Conservation (phyloP, 2,329 filamentous ascomycete genomes). For the Arthrinium phaeospermum region DNA sequence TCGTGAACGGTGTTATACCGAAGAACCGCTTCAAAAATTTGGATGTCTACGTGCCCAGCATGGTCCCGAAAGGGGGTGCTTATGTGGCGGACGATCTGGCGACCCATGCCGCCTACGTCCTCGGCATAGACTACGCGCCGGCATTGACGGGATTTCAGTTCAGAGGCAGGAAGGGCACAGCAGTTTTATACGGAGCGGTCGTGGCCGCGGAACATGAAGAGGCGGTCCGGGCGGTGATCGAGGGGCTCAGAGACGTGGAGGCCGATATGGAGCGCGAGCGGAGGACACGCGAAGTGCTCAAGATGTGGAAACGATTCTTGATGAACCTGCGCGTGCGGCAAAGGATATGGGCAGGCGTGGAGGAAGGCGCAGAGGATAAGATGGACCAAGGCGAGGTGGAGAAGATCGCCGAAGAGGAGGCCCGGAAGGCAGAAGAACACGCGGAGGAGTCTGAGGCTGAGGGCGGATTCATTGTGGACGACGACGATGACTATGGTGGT, state of each 20-base stretch:
- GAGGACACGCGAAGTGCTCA: conserved; percentile 65
- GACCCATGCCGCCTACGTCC: conserved; percentile 71
- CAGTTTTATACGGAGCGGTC: conserved; percentile 78
- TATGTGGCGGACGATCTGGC: conserved; percentile 70
- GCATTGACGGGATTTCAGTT: conserved; percentile 92
- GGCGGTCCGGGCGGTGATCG: conserved; percentile 72
- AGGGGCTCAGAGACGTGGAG: conserved; percentile 69
- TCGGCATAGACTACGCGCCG: conserved; percentile 86
- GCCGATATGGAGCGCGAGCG: conserved; percentile 68
- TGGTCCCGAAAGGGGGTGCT: conserved; percentile 83
- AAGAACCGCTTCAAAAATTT: conserved; percentile 95
- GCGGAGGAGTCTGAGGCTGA: conserved; percentile 40
- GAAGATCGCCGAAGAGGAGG: conserved; percentile 38
- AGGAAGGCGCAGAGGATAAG: conserved; percentile 51
- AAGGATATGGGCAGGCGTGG: conserved; percentile 68
- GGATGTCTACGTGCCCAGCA: conserved; percentile 88
- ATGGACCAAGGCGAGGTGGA: conserved; percentile 39
- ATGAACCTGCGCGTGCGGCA: conserved; percentile 78
- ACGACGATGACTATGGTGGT: conserved; percentile 29
- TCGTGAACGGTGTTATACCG: conserved; percentile 77
- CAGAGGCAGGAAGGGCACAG: conserved; percentile 83
- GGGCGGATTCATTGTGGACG: conserved; percentile 52
- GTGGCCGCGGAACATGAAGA: conserved; percentile 75
- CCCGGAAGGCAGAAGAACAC: conserved; percentile 35
- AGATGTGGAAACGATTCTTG: conserved; percentile 77